A percentile compares a stretch with the other conserved stretches of the same genome.
These are phyloP conservation scores for Diplodia corticola DNA, from an alignment of 2,329 filamentous ascomycete genomes.

Conservation along the genomic window DNA sequence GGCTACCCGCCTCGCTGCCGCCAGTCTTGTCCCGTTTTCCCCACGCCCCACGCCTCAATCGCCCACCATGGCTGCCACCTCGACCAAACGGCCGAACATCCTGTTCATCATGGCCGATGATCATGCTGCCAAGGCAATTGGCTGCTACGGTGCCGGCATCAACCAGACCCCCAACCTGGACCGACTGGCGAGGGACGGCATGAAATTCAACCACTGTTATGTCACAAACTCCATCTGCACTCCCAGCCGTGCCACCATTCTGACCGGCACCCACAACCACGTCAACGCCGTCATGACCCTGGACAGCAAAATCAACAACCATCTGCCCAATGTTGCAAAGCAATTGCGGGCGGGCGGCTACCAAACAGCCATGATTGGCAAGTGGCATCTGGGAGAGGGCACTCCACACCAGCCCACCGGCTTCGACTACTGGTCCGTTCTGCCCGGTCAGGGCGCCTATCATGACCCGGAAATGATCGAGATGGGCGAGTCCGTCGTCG, in stretches of 20 bases:
- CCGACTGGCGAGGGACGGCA: constrained; percentile 51
- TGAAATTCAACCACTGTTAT: constrained; percentile 56
- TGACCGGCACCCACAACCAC: constrained; percentile 55
- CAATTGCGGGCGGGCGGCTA: constrained; percentile 50
- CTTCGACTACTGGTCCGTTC: constrained; percentile 55
- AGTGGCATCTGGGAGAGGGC: constrained; percentile 57
- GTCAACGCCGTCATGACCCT: constrained; percentile 56
- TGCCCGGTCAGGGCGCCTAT: constrained; percentile 56
- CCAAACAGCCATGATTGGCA: constrained; percentile 55
- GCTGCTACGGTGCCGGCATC: constrained; percentile 53
- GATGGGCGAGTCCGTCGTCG: constrained; percentile 32
- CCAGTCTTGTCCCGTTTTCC: not conserved
- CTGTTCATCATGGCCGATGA: constrained; percentile 59
- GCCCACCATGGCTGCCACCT: not conserved
- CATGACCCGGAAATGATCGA: constrained; percentile 55
- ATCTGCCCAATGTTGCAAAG: constrained; percentile 55
- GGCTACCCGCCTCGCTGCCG: not conserved
- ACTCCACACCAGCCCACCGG: constrained; percentile 49
- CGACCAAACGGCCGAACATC: constrained; percentile 38
- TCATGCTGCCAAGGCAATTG: constrained; percentile 54
- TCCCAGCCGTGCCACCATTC: constrained; percentile 52
- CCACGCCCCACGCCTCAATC: not conserved
- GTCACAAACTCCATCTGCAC: constrained; percentile 58
- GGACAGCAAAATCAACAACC: constrained; percentile 51
- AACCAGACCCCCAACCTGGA: constrained; percentile 56